phyloP scores from a whole-genome alignment of 768 basidiomycete genomes.

The Agaricus subrufescens region DNA sequence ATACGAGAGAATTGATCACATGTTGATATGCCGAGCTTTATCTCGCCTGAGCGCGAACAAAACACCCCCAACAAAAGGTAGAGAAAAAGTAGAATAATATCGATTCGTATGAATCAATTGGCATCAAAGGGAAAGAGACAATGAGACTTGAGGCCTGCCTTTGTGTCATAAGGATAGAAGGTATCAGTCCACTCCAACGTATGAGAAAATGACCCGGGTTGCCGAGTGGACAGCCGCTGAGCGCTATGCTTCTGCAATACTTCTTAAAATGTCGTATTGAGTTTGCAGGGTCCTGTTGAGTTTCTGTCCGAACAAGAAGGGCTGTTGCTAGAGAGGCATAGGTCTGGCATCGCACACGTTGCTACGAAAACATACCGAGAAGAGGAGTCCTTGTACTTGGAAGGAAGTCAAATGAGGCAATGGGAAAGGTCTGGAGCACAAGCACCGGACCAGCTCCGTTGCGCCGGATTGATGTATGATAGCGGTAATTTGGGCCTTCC shows the following conservation, averaged over 20 bases:
- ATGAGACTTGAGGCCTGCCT: neutral
- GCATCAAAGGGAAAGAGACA: too few relatives aligned
- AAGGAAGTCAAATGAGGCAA: neutral
- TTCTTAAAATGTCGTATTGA: neutral
- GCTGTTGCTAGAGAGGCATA: neutral
- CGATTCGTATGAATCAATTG: too few relatives aligned
- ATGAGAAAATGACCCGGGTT: neutral
- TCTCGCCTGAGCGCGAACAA: too few relatives aligned
- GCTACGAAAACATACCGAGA: neutral
- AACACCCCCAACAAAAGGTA: too few relatives aligned
- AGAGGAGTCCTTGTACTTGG: neutral
- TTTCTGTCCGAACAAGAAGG: too few relatives aligned
- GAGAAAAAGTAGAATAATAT: too few relatives aligned
- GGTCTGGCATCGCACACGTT: neutral
- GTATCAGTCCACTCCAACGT: neutral
- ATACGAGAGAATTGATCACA: too few relatives aligned
- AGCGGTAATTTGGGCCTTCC: constrained; percentile 9
- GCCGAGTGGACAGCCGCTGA: neutral
- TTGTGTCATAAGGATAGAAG: neutral
- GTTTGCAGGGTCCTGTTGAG: neutral
- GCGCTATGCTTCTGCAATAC: neutral
- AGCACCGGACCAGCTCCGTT: constrained; percentile 6
- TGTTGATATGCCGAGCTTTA: too few relatives aligned
- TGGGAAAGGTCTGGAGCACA: neutral
- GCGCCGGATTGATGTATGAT: constrained; percentile 10